Evolutionary conservation across 345 rosid genomes (phyloP).

Genomic region (Populus pruinosa): DNA sequence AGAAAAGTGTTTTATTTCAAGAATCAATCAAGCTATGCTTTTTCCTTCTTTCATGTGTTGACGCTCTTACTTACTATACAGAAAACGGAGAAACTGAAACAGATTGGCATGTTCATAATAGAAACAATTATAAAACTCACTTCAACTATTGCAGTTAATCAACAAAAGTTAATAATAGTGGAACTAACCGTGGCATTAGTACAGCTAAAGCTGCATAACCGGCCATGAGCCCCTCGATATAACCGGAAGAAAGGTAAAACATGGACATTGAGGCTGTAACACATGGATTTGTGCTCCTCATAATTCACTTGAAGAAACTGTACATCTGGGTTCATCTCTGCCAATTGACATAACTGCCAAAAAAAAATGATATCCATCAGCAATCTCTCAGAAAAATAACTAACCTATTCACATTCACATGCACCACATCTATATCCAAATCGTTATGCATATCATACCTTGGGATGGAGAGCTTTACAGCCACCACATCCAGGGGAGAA

Average conservation of each 20-base stretch:
- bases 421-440: background rate
- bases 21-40: background rate
- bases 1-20: background rate
- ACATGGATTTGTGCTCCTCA: constrained; percentile 95
- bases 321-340: constrained; percentile 69
- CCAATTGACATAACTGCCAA: constrained; percentile 75
- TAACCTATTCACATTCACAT: background rate
- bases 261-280: constrained; percentile 86
- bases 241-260: constrained; percentile 89
- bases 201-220: constrained; percentile 91
- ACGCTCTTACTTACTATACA: background rate
- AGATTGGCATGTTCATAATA: background rate
- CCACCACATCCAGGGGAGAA: constrained; percentile 98
- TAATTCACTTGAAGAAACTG: constrained; percentile 85
- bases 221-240: constrained; percentile 85
- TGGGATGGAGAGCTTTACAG: constrained; percentile 94
- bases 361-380: constrained; percentile 5
- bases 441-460: constrained; percentile 37
- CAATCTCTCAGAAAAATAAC: background rate
- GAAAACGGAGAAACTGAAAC: background rate
- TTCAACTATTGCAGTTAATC: background rate
- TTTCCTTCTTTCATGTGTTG: background rate
- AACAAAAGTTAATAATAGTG: background rate
- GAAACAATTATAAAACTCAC: background rate
- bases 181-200: constrained; percentile 94